phyloP scores from a whole-genome alignment of 495 filamentous ascomycete genomes.

The Penicillium simplicissimum region DNA sequence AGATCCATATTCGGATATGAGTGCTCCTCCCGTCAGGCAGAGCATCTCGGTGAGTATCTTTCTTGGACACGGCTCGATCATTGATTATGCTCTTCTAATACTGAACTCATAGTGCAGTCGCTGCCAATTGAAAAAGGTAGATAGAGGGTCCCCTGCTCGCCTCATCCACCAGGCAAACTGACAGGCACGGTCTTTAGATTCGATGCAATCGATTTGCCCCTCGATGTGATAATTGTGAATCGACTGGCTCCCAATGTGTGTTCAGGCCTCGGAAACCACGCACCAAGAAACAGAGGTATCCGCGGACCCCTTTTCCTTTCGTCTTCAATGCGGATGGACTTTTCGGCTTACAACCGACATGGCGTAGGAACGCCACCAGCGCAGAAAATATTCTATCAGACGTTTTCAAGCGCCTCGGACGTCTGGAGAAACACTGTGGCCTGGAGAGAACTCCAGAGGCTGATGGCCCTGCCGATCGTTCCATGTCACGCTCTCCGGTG shows the following conservation, averaged over 20 bases:
- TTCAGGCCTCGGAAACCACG: background rate
- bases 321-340: background rate
- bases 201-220: background rate
- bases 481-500: background rate
- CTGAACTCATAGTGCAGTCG: background rate
- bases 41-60: background rate
- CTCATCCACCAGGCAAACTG: background rate
- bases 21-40: background rate
- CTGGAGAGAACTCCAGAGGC: background rate
- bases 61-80: too few species aligned
- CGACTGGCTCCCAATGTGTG: background rate
- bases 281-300: background rate
- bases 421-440: background rate
- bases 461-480: background rate
- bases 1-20: background rate
- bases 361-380: background rate
- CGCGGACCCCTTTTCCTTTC: background rate
- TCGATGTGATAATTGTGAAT: background rate
- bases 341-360: background rate
- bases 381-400: background rate
- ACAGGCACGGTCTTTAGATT: background rate
- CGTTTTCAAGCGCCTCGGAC: background rate
- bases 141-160: background rate
- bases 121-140: background rate
- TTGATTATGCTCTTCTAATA: background rate